Evolutionary conservation across 495 filamentous ascomycete genomes (phyloP), one percentile per base, ranked within the genome.

Genomic region (Melanomma pulvis-pyrius): DNA sequence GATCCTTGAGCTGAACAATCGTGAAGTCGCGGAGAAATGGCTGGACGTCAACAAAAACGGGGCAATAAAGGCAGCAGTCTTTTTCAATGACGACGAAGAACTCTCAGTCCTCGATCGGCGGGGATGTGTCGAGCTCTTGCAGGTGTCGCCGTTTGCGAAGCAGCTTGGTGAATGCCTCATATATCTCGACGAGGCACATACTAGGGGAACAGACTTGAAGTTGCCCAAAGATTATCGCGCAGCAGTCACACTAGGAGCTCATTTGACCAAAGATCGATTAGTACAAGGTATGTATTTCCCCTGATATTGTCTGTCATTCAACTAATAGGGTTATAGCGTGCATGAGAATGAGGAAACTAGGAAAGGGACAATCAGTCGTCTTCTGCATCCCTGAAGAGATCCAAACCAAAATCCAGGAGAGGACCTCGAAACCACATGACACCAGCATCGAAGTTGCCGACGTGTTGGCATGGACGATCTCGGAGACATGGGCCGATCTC

Each of bases 111-210:
- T 83, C 0, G 78, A 83, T 59, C 77, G 80, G 13, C 73, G 76
- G 26, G 83, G 83, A 0, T 53, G 22, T 2, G 70, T 77, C 0
- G 83, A 88, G 58, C 74, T 75, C 0, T 76, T 92, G 4, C 77
- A 82, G 7, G 77, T 76, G 0, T 92, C 91, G 0, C 80, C 88
- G 0, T 93, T 84, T 71, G 69, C 78, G 0, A 76, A 81, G 9
- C 82, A 87, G 12, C 77, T 91, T 28, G 85, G 84, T 12, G 65
- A 73, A 0, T 93, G 89, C 66, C 76, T 90, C 0, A 84, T 93
- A 0, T 93, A 88, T 69, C 78, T 93, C 1, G 90, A 92, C 52
- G 85, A 94, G 65, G 83, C 84, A 0, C 91, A 94, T 66, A 92
- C 91, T 0, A 76, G 91, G 67, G 91, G 91, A 0, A 90, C 84